Percentiles rank a stretch among this genome's conserved stretches.
These are phyloP conservation scores for Daldinia loculata DNA, from an alignment of 495 filamentous ascomycete genomes.

Conservation along the genomic window DNA sequence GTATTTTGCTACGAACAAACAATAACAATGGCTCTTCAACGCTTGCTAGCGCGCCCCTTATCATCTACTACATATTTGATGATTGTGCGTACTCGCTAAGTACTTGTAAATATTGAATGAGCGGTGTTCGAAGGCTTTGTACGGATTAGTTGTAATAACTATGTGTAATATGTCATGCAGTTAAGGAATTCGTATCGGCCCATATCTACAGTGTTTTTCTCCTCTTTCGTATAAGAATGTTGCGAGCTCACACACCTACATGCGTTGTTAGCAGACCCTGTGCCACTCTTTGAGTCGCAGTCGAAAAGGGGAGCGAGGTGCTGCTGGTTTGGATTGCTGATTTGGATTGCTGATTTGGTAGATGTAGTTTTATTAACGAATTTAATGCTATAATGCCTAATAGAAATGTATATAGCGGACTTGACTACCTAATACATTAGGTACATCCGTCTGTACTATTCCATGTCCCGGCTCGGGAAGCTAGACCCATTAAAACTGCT, in stretches of 20 bases:
- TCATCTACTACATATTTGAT: neutral
- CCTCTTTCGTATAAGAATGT: conserved; percentile 3
- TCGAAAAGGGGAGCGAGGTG: neutral
- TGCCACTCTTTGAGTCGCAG: neutral
- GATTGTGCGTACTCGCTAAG: neutral
- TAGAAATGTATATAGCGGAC: neutral
- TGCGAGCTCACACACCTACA: neutral
- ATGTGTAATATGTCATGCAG: conserved; percentile 31
- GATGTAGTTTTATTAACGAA: neutral
- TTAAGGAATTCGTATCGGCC: conserved; percentile 28
- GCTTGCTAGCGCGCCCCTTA: conserved; percentile 22
- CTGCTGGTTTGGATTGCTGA: neutral
- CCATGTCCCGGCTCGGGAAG: neutral
- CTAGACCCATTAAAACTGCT: neutral
- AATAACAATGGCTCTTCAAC: conserved; percentile 19
- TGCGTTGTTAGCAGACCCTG: neutral
- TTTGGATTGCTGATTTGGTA: neutral
- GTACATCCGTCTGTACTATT: neutral
- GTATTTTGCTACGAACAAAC: conserved; percentile 27
- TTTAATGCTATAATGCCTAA: neutral
- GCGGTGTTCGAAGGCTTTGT: conserved; percentile 17
- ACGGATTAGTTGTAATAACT: no score
- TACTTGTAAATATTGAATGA: conserved; percentile 7
- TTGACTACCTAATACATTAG: no score
- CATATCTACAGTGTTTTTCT: conserved; percentile 27